Conservation (phyloP, 2,329 filamentous ascomycete species). For the Aureobasidium sp. region DNA sequence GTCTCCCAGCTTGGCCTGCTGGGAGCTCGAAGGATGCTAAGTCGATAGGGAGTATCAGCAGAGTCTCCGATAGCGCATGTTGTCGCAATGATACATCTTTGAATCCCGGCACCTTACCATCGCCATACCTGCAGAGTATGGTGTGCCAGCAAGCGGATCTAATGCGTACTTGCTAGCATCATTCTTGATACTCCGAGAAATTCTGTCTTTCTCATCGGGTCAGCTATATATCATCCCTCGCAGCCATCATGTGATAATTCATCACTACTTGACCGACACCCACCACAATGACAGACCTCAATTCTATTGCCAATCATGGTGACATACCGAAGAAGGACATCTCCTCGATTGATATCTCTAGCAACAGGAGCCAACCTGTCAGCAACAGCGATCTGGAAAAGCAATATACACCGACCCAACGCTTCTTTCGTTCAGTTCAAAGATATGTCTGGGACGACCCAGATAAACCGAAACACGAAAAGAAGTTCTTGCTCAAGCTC, state of each 20-base stretch:
- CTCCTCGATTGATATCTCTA: background rate
- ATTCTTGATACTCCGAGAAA: background rate
- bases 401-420: background rate
- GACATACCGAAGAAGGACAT: background rate
- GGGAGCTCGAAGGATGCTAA: background rate
- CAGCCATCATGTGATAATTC: background rate
- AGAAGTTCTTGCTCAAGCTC: slow-evolving; percentile 47
- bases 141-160: background rate
- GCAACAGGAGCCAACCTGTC: background rate
- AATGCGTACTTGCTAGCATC: background rate
- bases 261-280: no score
- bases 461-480: slow-evolving; percentile 3
- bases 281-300: background rate
- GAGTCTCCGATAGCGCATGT: background rate
- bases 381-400: background rate
- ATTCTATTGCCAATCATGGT: background rate
- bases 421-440: slow-evolving; percentile 3
- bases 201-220: background rate
- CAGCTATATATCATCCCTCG: background rate
- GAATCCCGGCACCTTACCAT: background rate
- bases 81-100: background rate
- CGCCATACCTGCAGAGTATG: background rate
- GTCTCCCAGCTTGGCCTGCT: background rate
- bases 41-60: background rate
- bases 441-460: slow-evolving; percentile 15